These are phyloP conservation scores for Aurifilum marmelostoma DNA, from an alignment of 2,329 filamentous ascomycete species.

Conservation along the genomic window DNA sequence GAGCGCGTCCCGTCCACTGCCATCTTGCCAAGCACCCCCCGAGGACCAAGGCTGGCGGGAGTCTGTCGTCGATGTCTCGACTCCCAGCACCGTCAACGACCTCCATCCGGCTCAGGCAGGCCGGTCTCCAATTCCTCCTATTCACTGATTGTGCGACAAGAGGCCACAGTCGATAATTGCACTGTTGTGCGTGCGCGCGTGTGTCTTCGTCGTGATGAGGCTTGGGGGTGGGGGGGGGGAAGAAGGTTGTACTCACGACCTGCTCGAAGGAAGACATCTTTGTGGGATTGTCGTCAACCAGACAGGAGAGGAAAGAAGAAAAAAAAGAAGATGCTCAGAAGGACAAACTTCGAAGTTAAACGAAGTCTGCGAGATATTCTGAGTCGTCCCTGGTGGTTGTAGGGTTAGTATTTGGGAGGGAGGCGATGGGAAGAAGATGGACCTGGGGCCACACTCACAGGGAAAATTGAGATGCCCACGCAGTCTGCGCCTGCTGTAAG, in stretches of 20 bases:
- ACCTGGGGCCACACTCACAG: slow-evolving; percentile 7
- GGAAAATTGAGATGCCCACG: slow-evolving; percentile 25
- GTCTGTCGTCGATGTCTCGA: neutral
- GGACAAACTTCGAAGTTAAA: slow-evolving; percentile 23
- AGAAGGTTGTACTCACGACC: slow-evolving; percentile 61
- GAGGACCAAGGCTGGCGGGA: neutral
- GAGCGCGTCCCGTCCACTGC: neutral
- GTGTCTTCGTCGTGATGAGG: neutral
- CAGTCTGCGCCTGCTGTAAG: slow-evolving; percentile 14
- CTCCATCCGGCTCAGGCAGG: neutral
- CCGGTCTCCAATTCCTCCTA: neutral
- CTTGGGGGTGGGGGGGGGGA: slow-evolving; percentile 24
- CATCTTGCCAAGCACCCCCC: neutral
- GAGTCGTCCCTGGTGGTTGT: slow-evolving; percentile 26
- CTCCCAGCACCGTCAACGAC: neutral
- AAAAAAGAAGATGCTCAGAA: slow-evolving; percentile 35
- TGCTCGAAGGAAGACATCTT: slow-evolving; percentile 56
- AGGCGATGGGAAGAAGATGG: slow-evolving; percentile 16
- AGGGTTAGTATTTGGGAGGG: slow-evolving; percentile 29
- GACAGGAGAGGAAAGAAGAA: slow-evolving; percentile 28
- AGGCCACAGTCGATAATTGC: neutral
- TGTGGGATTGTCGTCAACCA: slow-evolving; percentile 33
- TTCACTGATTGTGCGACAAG: neutral
- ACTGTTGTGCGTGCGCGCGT: neutral
- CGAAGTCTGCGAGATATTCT: slow-evolving; percentile 28